Conservation (phyloP, 768 basidiomycete species). For the Boletus sensibilis region DNA sequence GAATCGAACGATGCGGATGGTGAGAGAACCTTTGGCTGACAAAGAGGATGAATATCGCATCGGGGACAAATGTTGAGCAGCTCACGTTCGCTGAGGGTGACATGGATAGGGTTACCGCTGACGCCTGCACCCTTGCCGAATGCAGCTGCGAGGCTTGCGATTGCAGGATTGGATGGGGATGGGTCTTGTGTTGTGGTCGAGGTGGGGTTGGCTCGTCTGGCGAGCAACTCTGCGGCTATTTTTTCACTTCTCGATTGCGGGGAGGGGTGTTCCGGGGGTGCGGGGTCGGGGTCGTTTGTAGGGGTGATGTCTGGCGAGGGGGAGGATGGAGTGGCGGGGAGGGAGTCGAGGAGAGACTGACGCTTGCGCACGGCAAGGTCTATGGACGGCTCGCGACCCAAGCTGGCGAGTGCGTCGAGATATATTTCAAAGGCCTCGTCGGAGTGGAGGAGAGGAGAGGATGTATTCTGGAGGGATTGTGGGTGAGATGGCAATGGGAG, state of each 20-base stretch:
- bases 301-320: slow-evolving; percentile 18
- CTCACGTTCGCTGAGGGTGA: slow-evolving; percentile 80
- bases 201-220: slow-evolving; percentile 21
- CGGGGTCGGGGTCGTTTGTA: slow-evolving; percentile 10
- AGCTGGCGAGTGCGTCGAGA: slow-evolving; percentile 60
- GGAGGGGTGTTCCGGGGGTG: slow-evolving; percentile 7
- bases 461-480: slow-evolving; percentile 49
- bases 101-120: slow-evolving; percentile 65
- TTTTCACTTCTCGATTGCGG: slow-evolving; percentile 39
- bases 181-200: slow-evolving; percentile 8
- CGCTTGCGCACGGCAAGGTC: slow-evolving; percentile 65
- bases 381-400: slow-evolving; percentile 55
- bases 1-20: slow-evolving; percentile 62
- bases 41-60: not conserved
- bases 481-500: slow-evolving; percentile 1
- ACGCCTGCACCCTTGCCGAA: slow-evolving; percentile 44
- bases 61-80: slow-evolving; percentile 6
- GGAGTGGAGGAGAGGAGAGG: slow-evolving; percentile 68
- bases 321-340: slow-evolving; percentile 18
- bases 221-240: slow-evolving; percentile 43
- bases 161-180: slow-evolving; percentile 31
- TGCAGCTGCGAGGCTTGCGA: slow-evolving; percentile 43
- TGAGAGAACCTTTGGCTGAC: slow-evolving; percentile 66
- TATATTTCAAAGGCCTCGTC: slow-evolving; percentile 77
- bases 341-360: slow-evolving; percentile 55